Evolutionary conservation across 257 asterid genomes (phyloP).

Genomic region (Nicotiana obtusifolia): DNA sequence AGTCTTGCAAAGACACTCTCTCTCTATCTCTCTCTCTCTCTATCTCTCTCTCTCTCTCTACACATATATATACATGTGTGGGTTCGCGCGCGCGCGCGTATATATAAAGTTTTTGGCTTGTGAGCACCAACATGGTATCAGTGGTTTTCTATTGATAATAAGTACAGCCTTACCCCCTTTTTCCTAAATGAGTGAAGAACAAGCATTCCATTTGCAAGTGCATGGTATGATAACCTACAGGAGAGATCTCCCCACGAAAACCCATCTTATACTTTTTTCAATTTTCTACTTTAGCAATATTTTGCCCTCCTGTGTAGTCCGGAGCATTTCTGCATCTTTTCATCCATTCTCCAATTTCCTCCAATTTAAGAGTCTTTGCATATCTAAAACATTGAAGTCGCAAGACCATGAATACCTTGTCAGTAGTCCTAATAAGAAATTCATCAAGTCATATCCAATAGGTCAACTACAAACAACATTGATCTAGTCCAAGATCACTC

Average conservation of each 20-base stretch:
- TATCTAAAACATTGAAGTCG: not conserved
- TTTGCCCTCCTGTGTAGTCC: not conserved
- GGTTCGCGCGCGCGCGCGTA: too few relatives aligned
- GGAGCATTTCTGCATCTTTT: not conserved
- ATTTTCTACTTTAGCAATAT: not conserved
- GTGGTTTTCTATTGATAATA: not conserved
- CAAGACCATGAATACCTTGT: not conserved
- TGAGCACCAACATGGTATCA: not conserved
- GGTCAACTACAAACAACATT: not conserved
- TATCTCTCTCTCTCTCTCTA: too few relatives aligned
- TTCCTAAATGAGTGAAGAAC: not conserved
- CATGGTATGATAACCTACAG: not conserved
- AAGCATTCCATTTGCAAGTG: not conserved
- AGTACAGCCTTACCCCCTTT: not conserved
- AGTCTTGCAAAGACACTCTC: not conserved
- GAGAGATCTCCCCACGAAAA: not conserved
- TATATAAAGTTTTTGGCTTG: not conserved
- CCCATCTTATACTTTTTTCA: not conserved
- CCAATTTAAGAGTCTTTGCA: not conserved
- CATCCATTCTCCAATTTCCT: not conserved
- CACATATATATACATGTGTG: too few relatives aligned
- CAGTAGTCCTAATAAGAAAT: not conserved
- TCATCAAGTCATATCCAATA: not conserved
- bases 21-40: too few relatives aligned
- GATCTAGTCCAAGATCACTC: not conserved